Base-by-base conservation (phyloP, 2,329 filamentous ascomycete species). In the Colletotrichum caudatum region DNA sequence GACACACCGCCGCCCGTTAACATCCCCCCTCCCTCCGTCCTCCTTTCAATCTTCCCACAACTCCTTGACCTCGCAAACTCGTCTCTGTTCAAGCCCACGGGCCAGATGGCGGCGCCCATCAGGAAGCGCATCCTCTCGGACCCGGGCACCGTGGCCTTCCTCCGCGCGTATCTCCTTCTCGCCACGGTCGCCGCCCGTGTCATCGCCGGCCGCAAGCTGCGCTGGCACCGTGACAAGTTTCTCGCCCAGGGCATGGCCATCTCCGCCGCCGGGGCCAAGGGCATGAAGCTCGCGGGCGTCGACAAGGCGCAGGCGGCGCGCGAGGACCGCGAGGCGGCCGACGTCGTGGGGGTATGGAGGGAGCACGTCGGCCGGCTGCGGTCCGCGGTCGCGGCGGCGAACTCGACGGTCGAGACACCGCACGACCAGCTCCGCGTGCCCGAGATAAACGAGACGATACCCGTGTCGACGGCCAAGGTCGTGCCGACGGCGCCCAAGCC, bases 261-360 rank as follows among this genome's bases (percentile, higher is more conserved):
- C 73, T 93, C 94, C 1, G 90, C 90, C 20, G 88, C 91, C 2
- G 91, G 91, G 3, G 89, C 90, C 64, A 94, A 93, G 76, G 91
- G 95, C 4, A 98, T 98, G 95, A 98, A 98, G 81, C 88, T 98
- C 26, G 89, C 92, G 0, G 92, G 94, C 16, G 85, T 98, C 51
- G 95, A 97, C 81, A 95, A 93, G 81, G 88, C 90, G 4, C 94
- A 98, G 80, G 86, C 89, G n/a, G 86, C 89, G 33, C 92, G 94
- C 69, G 95, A 98, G 82, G 93, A 97, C 74, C 89, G 94, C 75
- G 94, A 97, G 81, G 92, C 91, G 0, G 89, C 92, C 9, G 95
- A 97, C 78, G 90, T 94, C 4, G 86, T 94, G 1, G 86, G 88
- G 18, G 85, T 88, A 18, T 98, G 94, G 94, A 91, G 90, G 77